Base-by-base conservation (phyloP, 345 rosid species). In the Erodium maritimum region DNA sequence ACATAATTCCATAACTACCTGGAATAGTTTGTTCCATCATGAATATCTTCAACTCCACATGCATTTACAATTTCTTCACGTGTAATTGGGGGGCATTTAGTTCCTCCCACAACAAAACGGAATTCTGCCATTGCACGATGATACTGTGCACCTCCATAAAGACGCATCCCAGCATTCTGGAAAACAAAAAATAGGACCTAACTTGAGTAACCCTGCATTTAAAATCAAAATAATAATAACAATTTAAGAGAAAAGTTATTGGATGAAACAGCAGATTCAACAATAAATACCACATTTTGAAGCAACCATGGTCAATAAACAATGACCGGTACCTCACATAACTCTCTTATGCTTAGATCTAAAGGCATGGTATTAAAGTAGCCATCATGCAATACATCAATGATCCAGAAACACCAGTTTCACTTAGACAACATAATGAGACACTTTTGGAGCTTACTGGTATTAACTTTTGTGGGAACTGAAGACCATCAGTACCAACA, bases 61-160 rank as follows among this genome's bases (percentile, higher is more conserved):
- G 97, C 96, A 75, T 91, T 91, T 11, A 86, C 97, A 61, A 91
- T 88, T 72, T 91, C 97, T 76, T 88, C 97, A 17, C 96, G 78
- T 50, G 90, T 85, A 60, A 91, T 85, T 69, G 91, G 85, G 24
- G 95, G 95, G 66, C 97, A 91, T 74, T 91, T 91, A 61, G 67
- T 82, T 61, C 95, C 96, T 66, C 97, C 97, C 55, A 79, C 95
- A 42, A 91, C 77, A 80, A 91, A 86, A 42, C 96, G 95, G 65
- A 88, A 91, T 70, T 91, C 97, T 59, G 97, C 96, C 97, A 91
- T 88, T 67, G 95, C 95, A 52, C 90, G 88, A 66, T 86, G 96
- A 75, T 88, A 91, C 58, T 88, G 96, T 66, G 97, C 97, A 25
- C 97, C 97, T 1, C 96, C 96, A 75, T 91, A 91, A 55, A 91